These are phyloP conservation scores for Penicillium occitanis DNA, from an alignment of 2,329 filamentous ascomycete species.

Conservation along the genomic window DNA sequence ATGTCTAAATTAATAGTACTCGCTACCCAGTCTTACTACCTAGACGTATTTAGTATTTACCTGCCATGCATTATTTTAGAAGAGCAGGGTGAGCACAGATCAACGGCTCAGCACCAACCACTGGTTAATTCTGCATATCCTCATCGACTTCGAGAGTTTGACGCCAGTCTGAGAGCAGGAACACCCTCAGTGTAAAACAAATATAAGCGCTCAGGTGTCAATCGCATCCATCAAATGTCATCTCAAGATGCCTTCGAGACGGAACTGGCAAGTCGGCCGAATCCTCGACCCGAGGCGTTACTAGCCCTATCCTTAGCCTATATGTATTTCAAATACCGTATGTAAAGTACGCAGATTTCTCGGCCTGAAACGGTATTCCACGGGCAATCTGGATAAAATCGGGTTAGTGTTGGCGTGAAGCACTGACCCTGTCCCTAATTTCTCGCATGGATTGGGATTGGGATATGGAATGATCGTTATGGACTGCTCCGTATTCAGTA, in stretches of 20 bases:
- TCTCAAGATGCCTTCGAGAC: neutral
- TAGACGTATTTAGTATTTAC: neutral
- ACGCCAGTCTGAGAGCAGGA: neutral
- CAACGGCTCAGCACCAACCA: constrained; percentile 3
- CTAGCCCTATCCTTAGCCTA: neutral
- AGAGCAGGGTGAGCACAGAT: constrained; percentile 5
- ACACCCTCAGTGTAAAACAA: neutral
- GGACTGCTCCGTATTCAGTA: neutral
- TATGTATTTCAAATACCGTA: constrained; percentile 1
- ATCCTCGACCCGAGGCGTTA: neutral
- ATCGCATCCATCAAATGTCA: neutral
- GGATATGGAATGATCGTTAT: neutral
- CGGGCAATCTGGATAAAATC: constrained; percentile 5
- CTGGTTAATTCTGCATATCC: neutral
- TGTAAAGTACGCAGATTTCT: neutral
- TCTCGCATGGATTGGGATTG: constrained; percentile 1
- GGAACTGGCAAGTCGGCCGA: neutral
- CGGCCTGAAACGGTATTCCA: neutral
- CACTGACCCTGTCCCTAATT: constrained; percentile 5
- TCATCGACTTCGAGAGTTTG: neutral
- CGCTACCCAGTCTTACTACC: neutral
- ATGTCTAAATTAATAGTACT: neutral
- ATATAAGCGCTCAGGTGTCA: neutral
- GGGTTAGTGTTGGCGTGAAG: constrained; percentile 6
- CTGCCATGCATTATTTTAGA: neutral